Evolutionary conservation across 192 early-diverging fungal species (phyloP), one percentile per base, ranked within the genome.

Genomic region (Fimicolochytrium jonesii): DNA sequence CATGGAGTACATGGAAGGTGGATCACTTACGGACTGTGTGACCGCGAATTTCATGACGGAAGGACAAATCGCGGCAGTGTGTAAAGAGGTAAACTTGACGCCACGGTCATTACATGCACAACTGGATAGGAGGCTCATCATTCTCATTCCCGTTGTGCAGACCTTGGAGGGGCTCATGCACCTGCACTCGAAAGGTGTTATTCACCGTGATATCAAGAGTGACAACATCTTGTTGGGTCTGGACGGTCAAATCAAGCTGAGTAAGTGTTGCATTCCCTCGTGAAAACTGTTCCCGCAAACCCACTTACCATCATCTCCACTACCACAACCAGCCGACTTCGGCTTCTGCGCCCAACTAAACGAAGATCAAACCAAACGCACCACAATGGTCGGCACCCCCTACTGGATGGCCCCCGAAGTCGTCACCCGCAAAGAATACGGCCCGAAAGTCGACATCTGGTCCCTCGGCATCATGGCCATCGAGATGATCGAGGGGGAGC

Each of bases 371-470:
- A 68, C 63, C 28, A 90, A 94, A 69, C 74, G 92, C 41, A 81
- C 84, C 1, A 92, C 90, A 11, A 85, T 94, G 85, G 88, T 77
- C 31, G 78, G 78, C 25, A 95, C 93, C 28, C 90, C 92, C 6
- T 97, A 92, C 79, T 95, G 94, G 94, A 98, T 98, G 95, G 92
- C 95, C 15, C 95, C 95, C 23, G 95, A 98, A 72, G 93, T 98
- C 2, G 92, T 98, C 22, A 91, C 80, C 52, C 86, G 88, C 37
- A 90, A 92, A 70, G 89, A 91, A 64, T 98, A 98, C 66, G 89
- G 88, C 7, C 75, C 87, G 48, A 93, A 94, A 69, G 91, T 96
- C 33, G 95, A 98, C 68, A 87, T 98, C 34, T 98, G 95, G 95
- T 94, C 92, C n/a, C 70, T 95, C 30, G 95, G 95, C 4, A 95